Conservation (phyloP, 1,284 basidiomycete genomes). For the Ustanciosporium gigantosporum region DNA sequence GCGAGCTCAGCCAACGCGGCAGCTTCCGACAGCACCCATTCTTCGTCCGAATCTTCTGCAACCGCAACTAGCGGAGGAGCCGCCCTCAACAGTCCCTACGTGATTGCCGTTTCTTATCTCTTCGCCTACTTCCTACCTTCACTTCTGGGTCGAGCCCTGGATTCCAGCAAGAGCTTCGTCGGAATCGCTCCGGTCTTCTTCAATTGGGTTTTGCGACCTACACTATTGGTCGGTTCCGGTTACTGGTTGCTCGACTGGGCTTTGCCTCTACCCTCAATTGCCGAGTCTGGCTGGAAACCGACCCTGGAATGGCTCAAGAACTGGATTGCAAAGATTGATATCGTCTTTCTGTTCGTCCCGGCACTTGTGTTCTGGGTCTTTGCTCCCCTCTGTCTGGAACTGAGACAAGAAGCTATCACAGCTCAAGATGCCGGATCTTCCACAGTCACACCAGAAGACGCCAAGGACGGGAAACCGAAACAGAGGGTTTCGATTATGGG, state of each 20-base stretch:
- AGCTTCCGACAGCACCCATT: not conserved
- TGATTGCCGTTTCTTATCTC: constrained; percentile 33
- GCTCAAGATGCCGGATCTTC: constrained; percentile 2
- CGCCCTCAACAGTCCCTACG: constrained; percentile 44
- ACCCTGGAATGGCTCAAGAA: constrained; percentile 35
- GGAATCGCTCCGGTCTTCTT: constrained; percentile 43
- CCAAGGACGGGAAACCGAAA: constrained; percentile 5
- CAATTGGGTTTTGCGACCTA: constrained; percentile 46
- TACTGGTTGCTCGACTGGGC: constrained; percentile 54
- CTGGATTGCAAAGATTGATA: constrained; percentile 28
- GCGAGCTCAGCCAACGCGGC: not conserved
- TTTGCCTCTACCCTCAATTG: constrained; percentile 8
- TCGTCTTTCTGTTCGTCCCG: constrained; percentile 19
- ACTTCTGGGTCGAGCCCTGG: constrained; percentile 22
- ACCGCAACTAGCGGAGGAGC: not conserved
- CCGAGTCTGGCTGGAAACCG: constrained; percentile 3
- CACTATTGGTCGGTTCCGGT: constrained; percentile 44
- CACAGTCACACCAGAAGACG: constrained; percentile 1
- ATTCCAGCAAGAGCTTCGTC: constrained; percentile 35
- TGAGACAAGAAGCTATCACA: constrained; percentile 23
- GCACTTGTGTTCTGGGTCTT: constrained; percentile 47
- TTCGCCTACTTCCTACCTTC: constrained; percentile 35
- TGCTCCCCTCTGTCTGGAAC: constrained; percentile 53
- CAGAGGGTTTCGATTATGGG: constrained; percentile 72
- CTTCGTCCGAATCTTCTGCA: not conserved